Conservation (phyloP, 257 asterid species). For the Fraxinus anomala region DNA sequence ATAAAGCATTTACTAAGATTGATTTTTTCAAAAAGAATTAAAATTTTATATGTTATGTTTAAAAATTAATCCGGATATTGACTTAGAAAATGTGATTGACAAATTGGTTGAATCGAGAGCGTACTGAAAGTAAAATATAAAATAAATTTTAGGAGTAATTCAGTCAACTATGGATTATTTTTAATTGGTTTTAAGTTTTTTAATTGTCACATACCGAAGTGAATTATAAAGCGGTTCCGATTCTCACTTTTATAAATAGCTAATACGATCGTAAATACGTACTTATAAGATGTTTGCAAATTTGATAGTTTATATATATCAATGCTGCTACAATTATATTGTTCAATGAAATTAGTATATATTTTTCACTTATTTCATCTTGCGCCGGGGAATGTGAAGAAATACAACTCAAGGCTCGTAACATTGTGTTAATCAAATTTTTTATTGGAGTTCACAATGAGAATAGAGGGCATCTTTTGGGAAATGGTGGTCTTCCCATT, state of each 20-base stretch:
- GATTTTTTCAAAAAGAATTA: background rate
- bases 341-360: too few species aligned
- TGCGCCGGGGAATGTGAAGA: background rate
- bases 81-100: background rate
- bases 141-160: too few species aligned
- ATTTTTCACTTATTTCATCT: background rate
- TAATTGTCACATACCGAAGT: too few species aligned
- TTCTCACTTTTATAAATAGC: too few species aligned
- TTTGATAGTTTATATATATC: too few species aligned
- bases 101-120: background rate
- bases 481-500: constrained; percentile 77
- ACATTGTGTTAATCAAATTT: constrained; percentile 29
- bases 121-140: background rate
- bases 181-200: too few species aligned
- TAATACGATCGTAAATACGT: too few species aligned
- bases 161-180: too few species aligned
- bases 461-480: constrained; percentile 65
- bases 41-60: background rate
- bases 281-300: too few species aligned
- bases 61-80: background rate
- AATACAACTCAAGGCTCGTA: constrained; percentile 4
- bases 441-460: constrained; percentile 20
- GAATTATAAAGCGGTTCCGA: too few species aligned
- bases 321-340: too few species aligned
- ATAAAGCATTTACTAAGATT: background rate